Base-by-base conservation (phyloP, 1,284 basidiomycete genomes). In the Xerocomus amazonicus region DNA sequence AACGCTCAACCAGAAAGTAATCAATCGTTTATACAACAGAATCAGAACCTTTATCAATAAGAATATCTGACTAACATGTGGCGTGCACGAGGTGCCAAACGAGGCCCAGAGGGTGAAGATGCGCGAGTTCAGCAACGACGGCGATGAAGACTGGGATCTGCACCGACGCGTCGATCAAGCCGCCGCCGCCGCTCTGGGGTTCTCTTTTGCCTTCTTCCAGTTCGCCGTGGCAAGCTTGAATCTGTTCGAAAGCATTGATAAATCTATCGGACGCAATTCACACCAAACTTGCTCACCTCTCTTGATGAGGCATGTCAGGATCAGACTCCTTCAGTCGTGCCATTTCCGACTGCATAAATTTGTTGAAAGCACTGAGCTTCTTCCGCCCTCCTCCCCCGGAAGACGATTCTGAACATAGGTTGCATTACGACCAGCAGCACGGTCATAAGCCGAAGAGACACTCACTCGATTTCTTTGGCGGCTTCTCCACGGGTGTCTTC, bases 291-390 rank as follows among this genome's bases (percentile, higher is more conserved):
- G 57, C 76, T 59, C 63, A 88, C 87, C 87, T 75, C 48, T 87
- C 85, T 61, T 80, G 79, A 68, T 88, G 87, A 40, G 76, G 63
- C 60, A 87, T 77, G 49, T 83, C 77, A 38, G 87, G 87, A 56
- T 86, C 76, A 12, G 78, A 71, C 59, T 83, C 81, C 73, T 85
- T 88, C 62, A 90, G 73, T 45, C 84, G 81, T 40, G 81, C 80
- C 72, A 89, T 80, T 63, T 90, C 87, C 17, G 75, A 72, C 72
- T 86, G 84, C 84, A 89, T 88, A 66, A 84, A 90, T 65, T 83
- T 86, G 66, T 89, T 89, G 70, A 86, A 90, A 9, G 79, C 75
- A 32, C 82, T 83, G 42, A 87, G 71, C 59, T 79, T 79, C 66
- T 77, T 80, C 52, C 70, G 70, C 52, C 73, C 71, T 35, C 72